Evolutionary conservation across 345 rosid species (phyloP), one percentile per base, ranked within the genome.

Genomic region (Boechera divaricarpa): DNA sequence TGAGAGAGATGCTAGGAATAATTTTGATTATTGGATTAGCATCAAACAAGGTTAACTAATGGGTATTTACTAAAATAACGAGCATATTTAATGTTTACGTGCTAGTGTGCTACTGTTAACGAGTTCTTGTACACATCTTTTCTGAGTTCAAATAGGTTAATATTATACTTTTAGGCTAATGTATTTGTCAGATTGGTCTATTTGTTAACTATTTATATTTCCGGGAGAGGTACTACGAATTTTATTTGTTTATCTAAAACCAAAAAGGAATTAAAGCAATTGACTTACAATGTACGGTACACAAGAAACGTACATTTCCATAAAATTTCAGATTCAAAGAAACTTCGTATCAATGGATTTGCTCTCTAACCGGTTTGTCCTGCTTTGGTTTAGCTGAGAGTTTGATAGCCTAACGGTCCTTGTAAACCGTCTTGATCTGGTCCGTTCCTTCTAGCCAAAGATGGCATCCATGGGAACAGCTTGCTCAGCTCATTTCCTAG

Each of bases 391-490:
- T 67, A 67, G 70, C 97, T 94, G 54, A 94, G 85, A 76, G 96
- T 81, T 75, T 87, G 99, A 82, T 94, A 94, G 53, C 98, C 97
- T 39, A 90, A 52, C 13, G 96, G 93, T 71, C 92, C 96, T 82
- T 86, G 91, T 57, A 81, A 76, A 83, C 86, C 87, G 63, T 87
- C 90, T 69, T 87, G 85, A 71, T 84, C 71, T 26, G 81, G 61
- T 69, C 83, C 88, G 66, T 75, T 88, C 77, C 84, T 85, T 73
- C 91, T 86, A 79, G 71, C 81, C 44, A 92, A 76, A 80, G 97
- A 89, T 21, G 98, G 91, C 75, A 94, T 86, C 98, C 98, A 94
- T 31, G 96, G 98, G 63, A 89, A 90, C 78, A 94, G 68, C 80
- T 90, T 94, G 49, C 88, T 93, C 0, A 92, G 86, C 79, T 90